Percentiles rank a stretch among this genome's conserved stretches.
phyloP scores from a whole-genome alignment of 192 early-diverging fungal species.

The Chytriomyces confervae region DNA sequence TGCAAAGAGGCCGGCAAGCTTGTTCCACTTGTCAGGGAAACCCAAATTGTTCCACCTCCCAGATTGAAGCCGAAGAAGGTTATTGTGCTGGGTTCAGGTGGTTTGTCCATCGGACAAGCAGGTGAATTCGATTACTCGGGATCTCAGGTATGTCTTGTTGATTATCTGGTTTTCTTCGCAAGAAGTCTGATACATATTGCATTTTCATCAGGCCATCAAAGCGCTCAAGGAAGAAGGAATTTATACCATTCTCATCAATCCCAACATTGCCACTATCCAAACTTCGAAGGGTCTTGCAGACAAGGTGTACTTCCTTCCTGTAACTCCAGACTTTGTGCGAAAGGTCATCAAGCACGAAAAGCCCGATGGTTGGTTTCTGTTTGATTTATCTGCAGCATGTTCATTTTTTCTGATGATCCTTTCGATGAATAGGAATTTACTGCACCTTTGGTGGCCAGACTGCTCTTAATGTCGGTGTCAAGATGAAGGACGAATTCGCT shows the following conservation, averaged over 20 bases:
- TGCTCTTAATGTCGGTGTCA: conserved; percentile 95
- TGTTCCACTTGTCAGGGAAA: conserved; percentile 76
- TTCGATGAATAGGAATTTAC: conserved; percentile 69
- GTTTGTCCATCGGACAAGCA: conserved; percentile 97
- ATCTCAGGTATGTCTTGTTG: conserved; percentile 60
- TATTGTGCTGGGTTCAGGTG: conserved; percentile 94
- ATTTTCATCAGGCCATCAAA: conserved; percentile 84
- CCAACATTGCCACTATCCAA: conserved; percentile 99
- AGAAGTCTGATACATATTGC: conserved; percentile 14
- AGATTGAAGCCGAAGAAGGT: conserved; percentile 85
- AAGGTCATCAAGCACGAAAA: conserved; percentile 95
- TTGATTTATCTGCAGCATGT: not conserved
- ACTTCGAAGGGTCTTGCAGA: conserved; percentile 96
- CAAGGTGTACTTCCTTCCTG: conserved; percentile 97
- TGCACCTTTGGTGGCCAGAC: conserved; percentile 99
- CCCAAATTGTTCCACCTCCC: conserved; percentile 50
- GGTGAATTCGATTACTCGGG: conserved; percentile 99
- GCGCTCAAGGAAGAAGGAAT: conserved; percentile 96
- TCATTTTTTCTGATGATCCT: not conserved
- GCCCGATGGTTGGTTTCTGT: conserved; percentile 76
- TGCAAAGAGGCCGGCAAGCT: conserved; percentile 72
- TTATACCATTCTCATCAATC: conserved; percentile 97
- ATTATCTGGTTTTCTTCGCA: not conserved
- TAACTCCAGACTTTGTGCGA: conserved; percentile 91
- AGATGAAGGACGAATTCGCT: conserved; percentile 90